Evolutionary conservation across 2,329 filamentous ascomycete genomes (phyloP).

Genomic region (Colletotrichum lentis): DNA sequence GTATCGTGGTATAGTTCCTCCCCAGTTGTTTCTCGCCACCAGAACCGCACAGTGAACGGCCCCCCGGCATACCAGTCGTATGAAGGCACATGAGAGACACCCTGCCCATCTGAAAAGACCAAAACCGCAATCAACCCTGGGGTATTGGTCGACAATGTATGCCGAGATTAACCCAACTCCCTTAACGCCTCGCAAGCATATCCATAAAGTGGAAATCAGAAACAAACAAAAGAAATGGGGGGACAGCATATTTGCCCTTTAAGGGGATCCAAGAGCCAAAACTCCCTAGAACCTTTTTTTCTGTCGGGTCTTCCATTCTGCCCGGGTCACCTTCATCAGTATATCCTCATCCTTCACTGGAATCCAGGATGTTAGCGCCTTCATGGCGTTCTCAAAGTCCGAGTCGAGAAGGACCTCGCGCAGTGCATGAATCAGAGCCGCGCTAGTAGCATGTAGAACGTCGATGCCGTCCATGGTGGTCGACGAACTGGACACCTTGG

Average conservation of each 20-base stretch:
- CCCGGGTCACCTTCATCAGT: slow-evolving; percentile 86
- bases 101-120: slow-evolving; percentile 1
- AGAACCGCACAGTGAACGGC: neutral
- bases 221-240: slow-evolving; percentile 6
- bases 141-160: slow-evolving; percentile 28
- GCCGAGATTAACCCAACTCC: slow-evolving; percentile 29
- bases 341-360: slow-evolving; percentile 93
- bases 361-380: slow-evolving; percentile 91
- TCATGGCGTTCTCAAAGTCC: slow-evolving; percentile 98
- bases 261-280: slow-evolving; percentile 29
- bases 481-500: slow-evolving; percentile 27
- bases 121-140: slow-evolving; percentile 9
- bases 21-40: neutral
- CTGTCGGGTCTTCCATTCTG: slow-evolving; percentile 79
- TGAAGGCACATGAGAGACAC: slow-evolving; percentile 13
- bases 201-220: slow-evolving; percentile 13
- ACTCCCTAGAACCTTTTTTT: slow-evolving; percentile 50
- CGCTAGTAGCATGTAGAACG: slow-evolving; percentile 86
- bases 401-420: slow-evolving; percentile 87
- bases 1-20: slow-evolving; percentile 9
- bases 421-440: slow-evolving; percentile 89
- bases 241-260: neutral
- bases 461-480: slow-evolving; percentile 67
- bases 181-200: slow-evolving; percentile 27
- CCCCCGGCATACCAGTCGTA: neutral